Conservation (phyloP, 2,329 filamentous ascomycete species). For the Daldinia sp. region DNA sequence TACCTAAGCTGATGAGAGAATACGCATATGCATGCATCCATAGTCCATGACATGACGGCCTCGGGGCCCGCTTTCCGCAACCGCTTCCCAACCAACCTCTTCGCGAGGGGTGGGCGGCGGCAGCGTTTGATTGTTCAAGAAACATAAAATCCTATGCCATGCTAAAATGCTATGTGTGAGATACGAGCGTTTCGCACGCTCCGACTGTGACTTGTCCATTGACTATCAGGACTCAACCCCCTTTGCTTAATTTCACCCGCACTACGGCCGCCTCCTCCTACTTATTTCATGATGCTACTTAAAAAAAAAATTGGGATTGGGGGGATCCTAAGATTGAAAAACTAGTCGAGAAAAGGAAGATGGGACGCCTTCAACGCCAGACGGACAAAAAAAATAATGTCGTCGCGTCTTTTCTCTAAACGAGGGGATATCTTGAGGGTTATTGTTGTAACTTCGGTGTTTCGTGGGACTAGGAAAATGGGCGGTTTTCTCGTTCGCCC, state of each 20-base stretch:
- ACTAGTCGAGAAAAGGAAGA: constrained; percentile 24
- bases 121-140: not conserved
- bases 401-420: constrained; percentile 35
- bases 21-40: constrained; percentile 8
- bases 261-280: constrained; percentile 10
- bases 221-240: not conserved
- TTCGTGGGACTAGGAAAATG: constrained; percentile 26
- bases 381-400: constrained; percentile 27
- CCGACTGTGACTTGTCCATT: constrained; percentile 2
- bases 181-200: constrained; percentile 9
- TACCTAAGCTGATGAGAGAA: constrained; percentile 11
- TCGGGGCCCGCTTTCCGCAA: constrained; percentile 1
- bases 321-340: constrained; percentile 23
- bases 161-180: constrained; percentile 16
- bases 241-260: not conserved
- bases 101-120: not conserved
- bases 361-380: constrained; percentile 38
- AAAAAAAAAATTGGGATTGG: constrained; percentile 10
- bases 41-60: constrained; percentile 10
- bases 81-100: not conserved
- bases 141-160: constrained; percentile 27
- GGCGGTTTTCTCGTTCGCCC: constrained; percentile 8
- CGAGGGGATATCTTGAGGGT: constrained; percentile 38
- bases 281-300: constrained; percentile 22
- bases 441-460: constrained; percentile 16